These are phyloP conservation scores for Wallacemonas collosoma DNA, from an alignment of 208 protist species.

Conservation along the genomic window DNA sequence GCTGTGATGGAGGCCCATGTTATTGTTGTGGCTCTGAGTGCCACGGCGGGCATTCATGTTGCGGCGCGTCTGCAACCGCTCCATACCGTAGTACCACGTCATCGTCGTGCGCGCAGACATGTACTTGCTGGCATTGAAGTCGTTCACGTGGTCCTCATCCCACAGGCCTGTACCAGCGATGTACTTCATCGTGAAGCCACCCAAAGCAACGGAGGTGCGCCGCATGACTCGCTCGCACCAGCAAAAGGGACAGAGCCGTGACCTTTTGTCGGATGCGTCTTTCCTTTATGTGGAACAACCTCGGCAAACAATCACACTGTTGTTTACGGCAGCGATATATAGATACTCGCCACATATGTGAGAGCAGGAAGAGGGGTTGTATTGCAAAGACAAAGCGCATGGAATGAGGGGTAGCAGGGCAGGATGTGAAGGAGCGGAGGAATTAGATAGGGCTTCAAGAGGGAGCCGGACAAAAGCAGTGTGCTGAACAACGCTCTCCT, in stretches of 20 bases:
- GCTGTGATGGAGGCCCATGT: conserved; percentile 85
- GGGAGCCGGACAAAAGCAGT: too few species aligned
- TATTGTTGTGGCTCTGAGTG: conserved; percentile 88
- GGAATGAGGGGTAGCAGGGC: too few species aligned
- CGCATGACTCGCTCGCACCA: conserved; percentile 28
- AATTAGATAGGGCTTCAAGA: too few species aligned
- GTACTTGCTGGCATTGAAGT: conserved; percentile 82
- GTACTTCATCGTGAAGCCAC: conserved; percentile 91
- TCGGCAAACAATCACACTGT: not conserved
- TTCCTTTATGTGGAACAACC: too few species aligned
- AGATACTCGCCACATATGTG: too few species aligned
- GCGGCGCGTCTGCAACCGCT: conserved; percentile 70
- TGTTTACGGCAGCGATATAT: too few species aligned
- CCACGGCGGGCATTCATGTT: conserved; percentile 58
- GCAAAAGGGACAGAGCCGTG: not conserved
- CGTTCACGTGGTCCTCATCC: conserved; percentile 92
- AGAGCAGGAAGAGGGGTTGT: too few species aligned
- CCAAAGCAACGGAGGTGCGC: conserved; percentile 28
- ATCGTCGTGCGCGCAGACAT: conserved; percentile 75
- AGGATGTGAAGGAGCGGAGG: too few species aligned
- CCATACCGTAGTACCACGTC: conserved; percentile 89
- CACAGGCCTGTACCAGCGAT: conserved; percentile 82
- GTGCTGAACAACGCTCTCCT: too few species aligned
- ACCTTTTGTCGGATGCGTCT: too few species aligned
- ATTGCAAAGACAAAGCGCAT: too few species aligned